Evolutionary conservation across 495 filamentous ascomycete species (phyloP).

Genomic region (Talaromyces proteolyticus): DNA sequence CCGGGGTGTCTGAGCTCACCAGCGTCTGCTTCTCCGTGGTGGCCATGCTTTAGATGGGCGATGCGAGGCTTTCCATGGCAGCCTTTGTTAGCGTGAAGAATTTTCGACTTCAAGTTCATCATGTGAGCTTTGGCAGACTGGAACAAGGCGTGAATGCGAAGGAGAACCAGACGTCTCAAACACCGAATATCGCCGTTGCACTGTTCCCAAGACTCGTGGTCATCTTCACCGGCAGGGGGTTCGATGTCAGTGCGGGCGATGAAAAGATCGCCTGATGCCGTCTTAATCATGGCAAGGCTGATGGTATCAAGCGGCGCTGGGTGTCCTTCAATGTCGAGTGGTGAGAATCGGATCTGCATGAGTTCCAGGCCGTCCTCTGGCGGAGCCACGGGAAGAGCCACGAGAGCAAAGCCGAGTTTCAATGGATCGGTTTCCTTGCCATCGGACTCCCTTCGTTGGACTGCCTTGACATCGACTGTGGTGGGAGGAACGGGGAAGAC

Average conservation of each 20-base stretch:
- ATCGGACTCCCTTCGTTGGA: constrained; percentile 28
- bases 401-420: constrained; percentile 35
- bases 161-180: constrained; percentile 29
- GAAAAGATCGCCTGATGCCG: constrained; percentile 26
- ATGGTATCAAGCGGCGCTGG: constrained; percentile 45
- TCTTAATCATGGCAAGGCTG: constrained; percentile 34
- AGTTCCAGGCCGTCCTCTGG: constrained; percentile 26
- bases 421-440: constrained; percentile 29
- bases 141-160: constrained; percentile 32
- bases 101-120: constrained; percentile 21
- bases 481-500: constrained; percentile 42
- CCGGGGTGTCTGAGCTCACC: neutral
- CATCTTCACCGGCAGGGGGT: constrained; percentile 18
- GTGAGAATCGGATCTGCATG: constrained; percentile 35
- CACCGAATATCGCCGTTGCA: constrained; percentile 36
- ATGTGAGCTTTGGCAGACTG: constrained; percentile 33
- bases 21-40: neutral
- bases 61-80: constrained; percentile 18
- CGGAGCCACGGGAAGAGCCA: constrained; percentile 28
- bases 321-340: constrained; percentile 43
- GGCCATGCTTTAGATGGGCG: constrained; percentile 11
- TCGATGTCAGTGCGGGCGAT: constrained; percentile 33
- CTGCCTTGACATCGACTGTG: constrained; percentile 21
- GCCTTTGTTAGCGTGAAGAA: constrained; percentile 19
- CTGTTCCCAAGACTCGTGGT: constrained; percentile 32